These are phyloP conservation scores for Suillus luteus DNA, from an alignment of 768 basidiomycete species.

Conservation along the genomic window DNA sequence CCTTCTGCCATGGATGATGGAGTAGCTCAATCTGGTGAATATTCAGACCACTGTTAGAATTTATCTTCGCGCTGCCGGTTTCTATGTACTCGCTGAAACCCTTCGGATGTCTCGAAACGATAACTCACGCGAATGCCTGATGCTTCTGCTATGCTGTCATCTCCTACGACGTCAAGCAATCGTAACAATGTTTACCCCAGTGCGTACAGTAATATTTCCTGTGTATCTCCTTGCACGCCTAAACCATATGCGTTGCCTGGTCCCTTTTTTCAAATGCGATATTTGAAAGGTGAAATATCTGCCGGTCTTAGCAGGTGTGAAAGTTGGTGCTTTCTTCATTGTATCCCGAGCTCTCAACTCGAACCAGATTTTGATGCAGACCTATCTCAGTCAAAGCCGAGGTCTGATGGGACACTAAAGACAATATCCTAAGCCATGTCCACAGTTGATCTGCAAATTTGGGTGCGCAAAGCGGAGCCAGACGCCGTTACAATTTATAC, in stretches of 20 bases:
- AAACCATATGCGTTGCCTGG: background rate
- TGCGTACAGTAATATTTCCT: background rate
- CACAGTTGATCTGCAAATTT: background rate
- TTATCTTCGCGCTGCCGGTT: background rate
- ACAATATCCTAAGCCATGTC: background rate
- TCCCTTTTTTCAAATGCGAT: background rate
- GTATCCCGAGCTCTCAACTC: background rate
- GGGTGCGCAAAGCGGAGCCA: background rate
- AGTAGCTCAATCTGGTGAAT: background rate
- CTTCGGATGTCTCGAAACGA: background rate
- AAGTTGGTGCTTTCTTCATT: background rate
- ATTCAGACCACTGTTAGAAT: background rate
- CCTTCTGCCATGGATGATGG: background rate
- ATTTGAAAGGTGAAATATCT: background rate
- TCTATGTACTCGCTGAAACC: background rate
- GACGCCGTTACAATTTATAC: background rate
- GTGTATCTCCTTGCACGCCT: background rate
- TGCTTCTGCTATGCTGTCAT: background rate
- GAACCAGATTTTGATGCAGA: background rate
- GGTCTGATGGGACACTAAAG: background rate
- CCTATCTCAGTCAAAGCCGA: background rate
- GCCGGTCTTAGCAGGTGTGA: background rate
- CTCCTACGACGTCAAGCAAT: background rate
- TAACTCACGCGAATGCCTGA: background rate
- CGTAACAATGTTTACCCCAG: background rate